These are phyloP conservation scores for Fonsecaea monophora DNA, from an alignment of 2,329 filamentous ascomycete species.

Conservation along the genomic window DNA sequence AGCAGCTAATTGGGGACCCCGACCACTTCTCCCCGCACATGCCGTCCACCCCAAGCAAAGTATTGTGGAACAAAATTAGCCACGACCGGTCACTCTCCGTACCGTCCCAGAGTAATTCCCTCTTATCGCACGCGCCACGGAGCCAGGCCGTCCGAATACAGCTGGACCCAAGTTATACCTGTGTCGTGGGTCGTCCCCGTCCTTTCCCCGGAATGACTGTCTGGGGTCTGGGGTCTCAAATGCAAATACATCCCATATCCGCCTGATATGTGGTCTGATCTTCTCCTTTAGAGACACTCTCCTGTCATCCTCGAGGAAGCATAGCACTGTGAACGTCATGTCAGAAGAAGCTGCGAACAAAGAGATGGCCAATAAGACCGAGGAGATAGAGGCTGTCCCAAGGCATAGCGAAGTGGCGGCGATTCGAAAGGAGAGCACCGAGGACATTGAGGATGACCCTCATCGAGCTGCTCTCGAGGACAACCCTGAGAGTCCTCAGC, in stretches of 20 bases:
- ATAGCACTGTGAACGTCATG: conserved; percentile 7
- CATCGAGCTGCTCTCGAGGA: conserved; percentile 29
- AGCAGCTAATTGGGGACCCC: conserved; percentile 1
- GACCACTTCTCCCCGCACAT: background rate
- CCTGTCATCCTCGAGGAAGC: background rate
- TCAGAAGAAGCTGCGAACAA: conserved; percentile 11
- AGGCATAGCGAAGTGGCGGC: background rate
- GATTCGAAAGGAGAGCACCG: background rate
- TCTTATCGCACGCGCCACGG: conserved; percentile 4
- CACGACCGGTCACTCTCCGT: background rate
- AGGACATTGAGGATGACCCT: conserved; percentile 26
- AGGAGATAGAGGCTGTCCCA: conserved; percentile 12
- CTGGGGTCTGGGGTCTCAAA: conserved; percentile 22
- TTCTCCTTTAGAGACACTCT: conserved; percentile 1
- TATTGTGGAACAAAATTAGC: background rate
- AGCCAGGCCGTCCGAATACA: background rate
- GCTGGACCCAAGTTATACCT: background rate
- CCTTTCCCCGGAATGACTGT: conserved; percentile 17
- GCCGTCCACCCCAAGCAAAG: background rate
- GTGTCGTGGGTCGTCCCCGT: conserved; percentile 17
- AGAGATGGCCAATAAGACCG: conserved; percentile 14
- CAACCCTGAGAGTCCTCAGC: conserved; percentile 23
- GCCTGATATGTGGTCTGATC: background rate
- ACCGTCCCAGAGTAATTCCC: background rate
- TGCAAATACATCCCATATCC: conserved; percentile 11